Base-by-base conservation (phyloP, 805 yeast species). In the Ogataea methanolica region DNA sequence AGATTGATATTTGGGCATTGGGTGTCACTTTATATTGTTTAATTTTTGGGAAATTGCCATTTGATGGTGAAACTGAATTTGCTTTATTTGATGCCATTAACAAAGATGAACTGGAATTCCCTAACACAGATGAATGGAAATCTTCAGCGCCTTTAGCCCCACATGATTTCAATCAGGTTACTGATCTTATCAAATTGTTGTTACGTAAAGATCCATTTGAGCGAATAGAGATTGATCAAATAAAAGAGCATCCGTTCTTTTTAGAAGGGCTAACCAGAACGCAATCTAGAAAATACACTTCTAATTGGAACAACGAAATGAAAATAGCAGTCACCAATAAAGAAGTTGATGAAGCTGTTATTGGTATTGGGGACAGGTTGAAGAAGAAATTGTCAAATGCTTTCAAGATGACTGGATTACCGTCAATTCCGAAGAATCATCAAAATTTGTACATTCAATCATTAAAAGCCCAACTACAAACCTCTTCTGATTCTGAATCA, bases 1-100 rank as follows among this genome's bases (percentile, higher is more conserved):
- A 87, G 65, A 87, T 94, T 46, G 99, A 94, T 68, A 85, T 92
- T n/a, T 94, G 99, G 99, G 96, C 99, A 0, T 67, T 90, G 19
- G 99, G 99, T 11, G 90, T 92, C 6, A 91, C 98, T 0, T 69
- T 94, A 16, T 94, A 82, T 65, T 91, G 97, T 62, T 69, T 94
- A 36, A 62, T 92, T 14, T 92, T 88, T 68, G 99, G 99, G 11
- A 74, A 76, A 52, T 78, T 94, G 39, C 99, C 99, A 2, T 94
- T 92, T 63, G 80, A 83, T 60, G 96, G 91, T 0, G 90, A 82
- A 42, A 82, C 88, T 33, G 96, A 90, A 59, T 92, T 78, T 68
- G 95, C 85, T 49, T 72, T 94, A 44, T 91, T 92, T 65, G 84
- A 85, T 48, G 89, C 82, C 12, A 94, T 94, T 54, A 87, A 82